Conservation (phyloP, 352 stramenopile genomes). For the Globisporangium parvum region DNA sequence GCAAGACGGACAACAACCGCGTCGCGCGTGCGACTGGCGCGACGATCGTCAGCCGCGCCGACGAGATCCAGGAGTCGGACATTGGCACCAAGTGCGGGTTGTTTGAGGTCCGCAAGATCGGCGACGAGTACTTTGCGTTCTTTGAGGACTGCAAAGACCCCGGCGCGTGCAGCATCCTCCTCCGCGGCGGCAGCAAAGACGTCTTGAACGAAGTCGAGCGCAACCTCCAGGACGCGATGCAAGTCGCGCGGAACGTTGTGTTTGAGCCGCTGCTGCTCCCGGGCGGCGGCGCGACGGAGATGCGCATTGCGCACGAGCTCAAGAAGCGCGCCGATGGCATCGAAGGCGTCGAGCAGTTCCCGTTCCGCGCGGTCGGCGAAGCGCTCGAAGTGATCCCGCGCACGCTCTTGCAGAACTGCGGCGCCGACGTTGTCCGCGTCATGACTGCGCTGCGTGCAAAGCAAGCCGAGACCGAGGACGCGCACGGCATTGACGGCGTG, state of each 20-base stretch:
- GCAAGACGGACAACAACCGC: conserved; percentile 99
- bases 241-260: conserved; percentile 99
- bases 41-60: conserved; percentile 96
- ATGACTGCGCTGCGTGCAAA: conserved; percentile 97
- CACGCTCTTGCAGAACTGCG: conserved; percentile 99
- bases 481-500: conserved; percentile 78
- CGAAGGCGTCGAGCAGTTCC: conserved; percentile 96
- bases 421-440: conserved; percentile 96
- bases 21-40: conserved; percentile 94
- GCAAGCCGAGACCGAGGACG: conserved; percentile 77
- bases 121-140: conserved; percentile 98
- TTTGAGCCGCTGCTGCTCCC: conserved; percentile 97
- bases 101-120: conserved; percentile 95
- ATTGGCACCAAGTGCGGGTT: conserved; percentile 98
- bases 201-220: conserved; percentile 99
- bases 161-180: conserved; percentile 97
- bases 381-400: conserved; percentile 99
- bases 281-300: conserved; percentile 96
- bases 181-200: conserved; percentile 98
- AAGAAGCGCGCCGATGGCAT: conserved; percentile 87
- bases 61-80: conserved; percentile 98
- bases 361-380: conserved; percentile 95
- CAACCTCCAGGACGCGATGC: conserved; percentile 99
- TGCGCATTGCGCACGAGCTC: conserved; percentile 96
- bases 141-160: conserved; percentile 98